Conservation (phyloP, 1,284 basidiomycete genomes). For the Laetiporus sulphureus region DNA sequence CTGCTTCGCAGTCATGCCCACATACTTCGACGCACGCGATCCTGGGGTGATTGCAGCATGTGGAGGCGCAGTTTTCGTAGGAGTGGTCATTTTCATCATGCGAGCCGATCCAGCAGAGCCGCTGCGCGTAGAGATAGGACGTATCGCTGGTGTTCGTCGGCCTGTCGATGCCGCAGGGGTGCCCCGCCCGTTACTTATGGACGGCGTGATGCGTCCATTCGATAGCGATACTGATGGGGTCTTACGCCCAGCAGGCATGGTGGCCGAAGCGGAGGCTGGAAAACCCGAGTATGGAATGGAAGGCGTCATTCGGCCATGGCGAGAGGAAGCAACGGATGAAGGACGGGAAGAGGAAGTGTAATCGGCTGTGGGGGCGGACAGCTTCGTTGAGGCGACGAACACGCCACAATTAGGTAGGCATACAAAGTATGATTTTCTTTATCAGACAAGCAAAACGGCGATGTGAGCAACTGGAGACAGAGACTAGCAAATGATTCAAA, state of each 20-base stretch:
- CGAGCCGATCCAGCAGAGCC: slow-evolving; percentile 11
- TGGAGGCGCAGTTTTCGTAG: slow-evolving; percentile 18
- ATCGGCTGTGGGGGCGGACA: slow-evolving; percentile 71
- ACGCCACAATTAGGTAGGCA: slow-evolving; percentile 87
- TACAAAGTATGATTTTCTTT: slow-evolving; percentile 80
- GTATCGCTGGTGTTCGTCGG: slow-evolving; percentile 22
- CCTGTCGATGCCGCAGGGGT: slow-evolving; percentile 28
- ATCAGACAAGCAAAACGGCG: too few relatives aligned
- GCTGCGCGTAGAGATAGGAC: slow-evolving; percentile 18
- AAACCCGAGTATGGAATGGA: slow-evolving; percentile 28
- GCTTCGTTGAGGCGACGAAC: slow-evolving; percentile 79
- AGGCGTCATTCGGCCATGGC: slow-evolving; percentile 51
- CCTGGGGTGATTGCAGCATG: slow-evolving; percentile 63
- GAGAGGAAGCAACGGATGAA: slow-evolving; percentile 73
- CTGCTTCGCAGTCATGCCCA: slow-evolving; percentile 78
- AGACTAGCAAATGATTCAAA: too few relatives aligned
- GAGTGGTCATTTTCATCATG: slow-evolving; percentile 15
- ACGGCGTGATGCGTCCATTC: slow-evolving; percentile 50
- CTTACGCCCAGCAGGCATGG: slow-evolving; percentile 20
- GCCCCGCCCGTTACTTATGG: slow-evolving; percentile 30
- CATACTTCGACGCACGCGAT: slow-evolving; percentile 78
- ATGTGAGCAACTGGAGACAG: slow-evolving; percentile 1
- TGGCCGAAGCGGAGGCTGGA: slow-evolving; percentile 21
- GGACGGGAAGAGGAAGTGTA: slow-evolving; percentile 51
- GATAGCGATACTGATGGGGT: slow-evolving; percentile 27